phyloP scores from a whole-genome alignment of 2,329 filamentous ascomycete species.

The Pseudocercospora macadamiae region DNA sequence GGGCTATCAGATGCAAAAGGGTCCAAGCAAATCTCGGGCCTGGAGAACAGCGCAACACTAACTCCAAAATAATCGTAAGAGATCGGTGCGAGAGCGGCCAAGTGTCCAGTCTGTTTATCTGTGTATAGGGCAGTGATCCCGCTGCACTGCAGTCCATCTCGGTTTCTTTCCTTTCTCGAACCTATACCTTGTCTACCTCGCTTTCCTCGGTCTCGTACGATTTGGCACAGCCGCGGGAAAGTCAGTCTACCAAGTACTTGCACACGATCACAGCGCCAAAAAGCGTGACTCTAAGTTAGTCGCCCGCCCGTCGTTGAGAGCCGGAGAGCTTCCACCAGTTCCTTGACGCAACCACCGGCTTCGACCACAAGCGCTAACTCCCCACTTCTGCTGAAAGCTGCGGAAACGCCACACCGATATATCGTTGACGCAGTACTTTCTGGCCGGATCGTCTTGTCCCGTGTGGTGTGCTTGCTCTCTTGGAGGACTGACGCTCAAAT shows the following conservation, averaged over 20 bases:
- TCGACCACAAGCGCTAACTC: not conserved
- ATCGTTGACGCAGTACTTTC: not conserved
- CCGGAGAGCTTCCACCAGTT: not conserved
- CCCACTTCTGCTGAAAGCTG: conserved; percentile 3
- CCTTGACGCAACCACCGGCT: conserved; percentile 1
- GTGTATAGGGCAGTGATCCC: not conserved
- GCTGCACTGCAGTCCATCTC: not conserved
- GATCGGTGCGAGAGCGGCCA: not conserved
- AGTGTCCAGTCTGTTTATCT: not conserved
- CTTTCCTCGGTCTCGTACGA: not conserved
- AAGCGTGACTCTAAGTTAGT: too few species aligned
- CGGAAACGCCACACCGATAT: not conserved
- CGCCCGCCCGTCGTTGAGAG: not conserved
- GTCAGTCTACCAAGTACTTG: not conserved
- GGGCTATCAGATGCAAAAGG: conserved; percentile 3
- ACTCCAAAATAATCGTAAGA: not conserved
- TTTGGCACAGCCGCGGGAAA: not conserved
- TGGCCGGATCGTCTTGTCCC: not conserved
- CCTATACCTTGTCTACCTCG: not conserved
- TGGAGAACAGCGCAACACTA: not conserved
- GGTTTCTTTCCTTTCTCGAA: not conserved
- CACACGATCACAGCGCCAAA: not conserved
- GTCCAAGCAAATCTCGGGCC: not conserved
- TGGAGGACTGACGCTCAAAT: too few species aligned
- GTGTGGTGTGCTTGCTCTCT: not conserved